Percentiles rank a stretch among this genome's conserved stretches.
phyloP scores from a whole-genome alignment of 148 eudicot species.

The Rhododendron vialii region DNA sequence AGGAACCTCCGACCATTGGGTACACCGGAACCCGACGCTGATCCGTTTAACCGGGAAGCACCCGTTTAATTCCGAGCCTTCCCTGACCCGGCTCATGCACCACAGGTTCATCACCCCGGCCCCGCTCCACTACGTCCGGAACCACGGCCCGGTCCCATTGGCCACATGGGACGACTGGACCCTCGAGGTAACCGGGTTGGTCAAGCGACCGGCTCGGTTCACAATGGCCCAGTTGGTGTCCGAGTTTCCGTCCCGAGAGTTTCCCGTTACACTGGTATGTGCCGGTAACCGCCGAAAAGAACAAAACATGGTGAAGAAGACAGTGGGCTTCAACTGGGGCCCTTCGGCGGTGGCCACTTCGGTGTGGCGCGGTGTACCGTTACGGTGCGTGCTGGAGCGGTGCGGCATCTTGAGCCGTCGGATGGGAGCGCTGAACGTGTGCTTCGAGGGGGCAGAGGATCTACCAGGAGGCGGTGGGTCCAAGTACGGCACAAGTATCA shows the following conservation, averaged over 20 bases:
- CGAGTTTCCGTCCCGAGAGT: constrained; percentile 57
- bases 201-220: constrained; percentile 47
- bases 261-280: constrained; percentile 78
- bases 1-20: constrained; percentile 81
- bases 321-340: constrained; percentile 96
- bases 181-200: constrained; percentile 72
- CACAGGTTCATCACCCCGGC: constrained; percentile 94
- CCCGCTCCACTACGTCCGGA: constrained; percentile 89
- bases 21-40: constrained; percentile 62
- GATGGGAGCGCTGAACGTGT: constrained; percentile 72
- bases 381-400: constrained; percentile 47
- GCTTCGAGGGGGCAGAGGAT: constrained; percentile 93
- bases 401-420: constrained; percentile 55
- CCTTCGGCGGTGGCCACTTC: constrained; percentile 74
- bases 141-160: constrained; percentile 81
- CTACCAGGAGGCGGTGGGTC: constrained; percentile 97
- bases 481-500: constrained; percentile 77
- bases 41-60: constrained; percentile 94
- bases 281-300: constrained; percentile 94
- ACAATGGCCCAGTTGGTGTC: constrained; percentile 61
- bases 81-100: constrained; percentile 76
- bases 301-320: constrained; percentile 78
- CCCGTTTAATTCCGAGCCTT: constrained; percentile 92
- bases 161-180: constrained; percentile 74
- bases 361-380: constrained; percentile 81